Evolutionary conservation across 2,329 filamentous ascomycete genomes (phyloP).

Genomic region (Calcarisporium arbuscula): DNA sequence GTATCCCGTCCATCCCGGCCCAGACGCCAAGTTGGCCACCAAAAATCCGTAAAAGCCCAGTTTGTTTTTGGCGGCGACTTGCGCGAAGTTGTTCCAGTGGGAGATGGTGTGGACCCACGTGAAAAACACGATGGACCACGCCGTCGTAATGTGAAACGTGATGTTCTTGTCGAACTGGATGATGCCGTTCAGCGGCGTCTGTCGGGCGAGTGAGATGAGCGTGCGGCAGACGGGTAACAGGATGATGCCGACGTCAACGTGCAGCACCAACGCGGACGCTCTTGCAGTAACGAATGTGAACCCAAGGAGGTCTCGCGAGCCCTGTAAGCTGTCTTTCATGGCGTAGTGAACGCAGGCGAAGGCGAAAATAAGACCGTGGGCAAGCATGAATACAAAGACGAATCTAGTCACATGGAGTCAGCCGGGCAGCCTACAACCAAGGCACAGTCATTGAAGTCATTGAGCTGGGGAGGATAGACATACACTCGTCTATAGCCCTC

Average conservation of each 20-base stretch:
- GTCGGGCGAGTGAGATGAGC: conserved; percentile 71
- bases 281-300: conserved; percentile 72
- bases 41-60: conserved; percentile 74
- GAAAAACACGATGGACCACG: conserved; percentile 85
- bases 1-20: conserved; percentile 81
- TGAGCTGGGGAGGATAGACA: conserved; percentile 23
- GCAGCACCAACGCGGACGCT: conserved; percentile 68
- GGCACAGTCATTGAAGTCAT: not conserved
- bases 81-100: conserved; percentile 82
- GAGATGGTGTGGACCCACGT: conserved; percentile 81
- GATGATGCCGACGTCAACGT: conserved; percentile 75
- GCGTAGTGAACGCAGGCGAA: conserved; percentile 78
- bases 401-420: conserved; percentile 49
- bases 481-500: conserved; percentile 77
- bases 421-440: conserved; percentile 1
- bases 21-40: conserved; percentile 69
- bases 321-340: conserved; percentile 67
- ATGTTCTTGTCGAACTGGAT: conserved; percentile 89
- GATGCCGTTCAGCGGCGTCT: conserved; percentile 78
- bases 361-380: conserved; percentile 70
- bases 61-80: conserved; percentile 66
- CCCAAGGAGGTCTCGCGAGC: conserved; percentile 62
- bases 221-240: conserved; percentile 79
- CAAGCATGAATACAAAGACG: conserved; percentile 65
- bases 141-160: conserved; percentile 78